phyloP scores from a whole-genome alignment of 306 rosid species.

The Trichosanthes truncata region DNA sequence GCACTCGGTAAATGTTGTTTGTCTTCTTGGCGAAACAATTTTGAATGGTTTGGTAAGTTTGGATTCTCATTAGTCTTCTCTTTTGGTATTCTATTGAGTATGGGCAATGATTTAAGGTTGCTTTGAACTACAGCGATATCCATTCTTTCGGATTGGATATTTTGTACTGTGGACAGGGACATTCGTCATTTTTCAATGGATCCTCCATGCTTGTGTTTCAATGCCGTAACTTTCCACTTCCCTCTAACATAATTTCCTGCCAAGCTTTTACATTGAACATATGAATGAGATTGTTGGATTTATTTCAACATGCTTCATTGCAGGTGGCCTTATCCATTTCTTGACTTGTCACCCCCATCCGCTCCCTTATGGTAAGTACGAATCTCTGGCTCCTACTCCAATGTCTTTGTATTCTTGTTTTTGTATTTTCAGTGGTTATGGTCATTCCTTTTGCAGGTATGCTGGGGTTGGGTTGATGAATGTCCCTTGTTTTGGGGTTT shows the following conservation, averaged over 20 bases:
- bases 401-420: background rate
- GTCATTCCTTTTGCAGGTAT: constrained; percentile 41
- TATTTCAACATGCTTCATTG: background rate
- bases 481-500: constrained; percentile 58
- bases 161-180: constrained; percentile 66
- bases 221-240: constrained; percentile 34
- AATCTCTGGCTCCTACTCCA: background rate
- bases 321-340: constrained; percentile 99
- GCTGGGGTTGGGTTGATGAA: constrained; percentile 54
- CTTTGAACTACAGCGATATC: constrained; percentile 52
- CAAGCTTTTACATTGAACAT: background rate
- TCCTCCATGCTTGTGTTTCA: constrained; percentile 48
- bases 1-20: constrained; percentile 77
- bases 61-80: background rate
- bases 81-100: background rate
- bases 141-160: constrained; percentile 72
- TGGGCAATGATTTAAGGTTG: background rate
- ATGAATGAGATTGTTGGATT: background rate
- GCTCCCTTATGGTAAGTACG: constrained; percentile 78
- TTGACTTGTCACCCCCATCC: constrained; percentile 57
- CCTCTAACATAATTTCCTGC: constrained; percentile 4
- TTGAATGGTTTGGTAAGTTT: constrained; percentile 72
- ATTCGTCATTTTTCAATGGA: constrained; percentile 75
- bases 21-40: constrained; percentile 67
- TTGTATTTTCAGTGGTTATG: background rate